phyloP scores from a whole-genome alignment of 2,329 filamentous ascomycete species.

The Dothistroma septosporum region DNA sequence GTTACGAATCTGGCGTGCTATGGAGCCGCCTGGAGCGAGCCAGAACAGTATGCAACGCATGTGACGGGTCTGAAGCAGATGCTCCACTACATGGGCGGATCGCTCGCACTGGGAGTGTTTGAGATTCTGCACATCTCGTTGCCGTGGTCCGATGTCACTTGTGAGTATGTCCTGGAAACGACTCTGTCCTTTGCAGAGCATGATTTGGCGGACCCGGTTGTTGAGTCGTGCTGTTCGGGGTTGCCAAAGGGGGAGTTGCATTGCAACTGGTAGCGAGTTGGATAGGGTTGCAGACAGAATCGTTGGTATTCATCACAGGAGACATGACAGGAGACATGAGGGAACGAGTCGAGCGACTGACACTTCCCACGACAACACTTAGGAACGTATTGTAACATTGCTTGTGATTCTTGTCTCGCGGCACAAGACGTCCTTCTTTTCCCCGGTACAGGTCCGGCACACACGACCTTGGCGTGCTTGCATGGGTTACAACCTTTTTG shows the following conservation, averaged over 20 bases:
- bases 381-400: too few relatives aligned
- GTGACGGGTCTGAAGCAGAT: neutral
- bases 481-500: too few relatives aligned
- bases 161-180: neutral
- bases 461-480: too few relatives aligned
- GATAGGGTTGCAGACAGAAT: too few relatives aligned
- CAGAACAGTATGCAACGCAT: neutral
- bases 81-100: neutral
- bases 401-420: too few relatives aligned
- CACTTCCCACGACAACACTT: too few relatives aligned
- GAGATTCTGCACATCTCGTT: neutral
- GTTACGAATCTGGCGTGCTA: neutral
- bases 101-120: neutral
- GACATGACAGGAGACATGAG: too few relatives aligned
- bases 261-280: neutral
- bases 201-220: neutral
- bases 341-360: too few relatives aligned
- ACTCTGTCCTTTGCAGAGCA: neutral
- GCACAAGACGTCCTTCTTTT: too few relatives aligned
- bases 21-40: neutral
- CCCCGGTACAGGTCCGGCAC: too few relatives aligned
- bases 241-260: neutral
- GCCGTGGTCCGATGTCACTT: neutral
- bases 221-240: neutral
- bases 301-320: too few relatives aligned